Evolutionary conservation across 2,329 filamentous ascomycete genomes (phyloP), one percentile per base, ranked within the genome.

Genomic region (Neoarthrinium moseri): DNA sequence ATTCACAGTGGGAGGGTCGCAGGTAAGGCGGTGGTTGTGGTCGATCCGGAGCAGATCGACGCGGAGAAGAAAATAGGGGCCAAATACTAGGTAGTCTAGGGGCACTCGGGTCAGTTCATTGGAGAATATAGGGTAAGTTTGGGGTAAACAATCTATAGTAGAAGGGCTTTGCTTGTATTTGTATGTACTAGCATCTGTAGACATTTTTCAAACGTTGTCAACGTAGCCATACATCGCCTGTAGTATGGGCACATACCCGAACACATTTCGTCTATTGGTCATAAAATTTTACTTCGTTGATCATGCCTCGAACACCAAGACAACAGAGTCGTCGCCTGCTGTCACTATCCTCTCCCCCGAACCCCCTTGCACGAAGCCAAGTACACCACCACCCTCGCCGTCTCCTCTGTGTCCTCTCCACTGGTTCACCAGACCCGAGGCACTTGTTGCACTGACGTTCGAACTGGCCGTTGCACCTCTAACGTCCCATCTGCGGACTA

Each of bases 371-470:
- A 95, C 91, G 62, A 97, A 99, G 0, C 87, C 91, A 56, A 97
- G 69, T 7, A 97, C 86, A 43, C 92, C 92, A 26, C 91, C 92
- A 18, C 90, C 86, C 70, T 94, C 89, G 11, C 90, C 87, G 61
- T 89, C 83, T 23, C 91, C 84, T 56, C 89, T 67, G 65, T 99
- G 94, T 0, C 94, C 94, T 66, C 79, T 90, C 91, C 91, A 97
- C 68, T 96, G 91, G 53, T 84, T 86, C 20, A 89, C 71, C 43
- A 95, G 70, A 0, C 89, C 91, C 43, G 83, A 82, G 7, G 77
- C 81, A 2, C 81, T 82, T 1, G 80, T 80, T 1, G 79, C 77
- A 2, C 54, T 56, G 13, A 50, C 55, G 20, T 26, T 32, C 15
- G 38, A 38, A 17, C 32, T 40, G 4, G 60, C 51, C 10, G 67